These are phyloP conservation scores for Trichomonascus vanleenenianus DNA, from an alignment of 805 yeast species.

Conservation along the genomic window DNA sequence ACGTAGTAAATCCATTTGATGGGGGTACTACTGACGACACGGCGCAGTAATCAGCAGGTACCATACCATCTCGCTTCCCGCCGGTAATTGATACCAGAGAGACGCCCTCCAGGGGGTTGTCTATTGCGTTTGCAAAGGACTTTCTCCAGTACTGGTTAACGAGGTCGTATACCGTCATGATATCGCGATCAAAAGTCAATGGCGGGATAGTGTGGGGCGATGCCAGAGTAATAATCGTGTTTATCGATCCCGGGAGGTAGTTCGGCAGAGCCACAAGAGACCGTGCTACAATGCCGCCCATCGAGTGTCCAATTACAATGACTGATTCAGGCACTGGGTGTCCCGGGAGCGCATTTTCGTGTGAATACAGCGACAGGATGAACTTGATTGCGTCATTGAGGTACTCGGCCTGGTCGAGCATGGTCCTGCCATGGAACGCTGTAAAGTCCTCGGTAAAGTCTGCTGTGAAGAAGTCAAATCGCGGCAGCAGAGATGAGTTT, in stretches of 20 bases:
- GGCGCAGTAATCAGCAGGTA: conserved; percentile 85
- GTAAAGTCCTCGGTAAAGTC: conserved; percentile 93
- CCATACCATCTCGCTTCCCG: conserved; percentile 61
- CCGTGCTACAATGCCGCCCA: conserved; percentile 93
- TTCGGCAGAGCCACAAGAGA: conserved; percentile 72
- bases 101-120: conserved; percentile 42
- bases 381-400: conserved; percentile 75
- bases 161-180: conserved; percentile 59
- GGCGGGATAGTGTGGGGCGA: conserved; percentile 90
- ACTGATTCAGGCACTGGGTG: conserved; percentile 50
- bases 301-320: conserved; percentile 77
- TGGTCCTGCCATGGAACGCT: conserved; percentile 88
- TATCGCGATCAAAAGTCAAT: conserved; percentile 83
- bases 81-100: conserved; percentile 81
- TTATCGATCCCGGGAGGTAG: conserved; percentile 59
- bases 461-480: conserved; percentile 74
- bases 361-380: conserved; percentile 55
- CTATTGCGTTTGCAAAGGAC: conserved; percentile 41
- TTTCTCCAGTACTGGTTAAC: conserved; percentile 72
- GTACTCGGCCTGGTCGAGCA: conserved; percentile 89
- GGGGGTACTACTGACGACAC: conserved; percentile 61
- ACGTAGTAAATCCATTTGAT: conserved; percentile 70
- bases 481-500: not conserved
- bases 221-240: conserved; percentile 74
- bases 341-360: not conserved